A percentile compares a stretch with the other conserved stretches of the same genome.
phyloP scores from a whole-genome alignment of 306 rosid genomes.

The Lotus japonicus region DNA sequence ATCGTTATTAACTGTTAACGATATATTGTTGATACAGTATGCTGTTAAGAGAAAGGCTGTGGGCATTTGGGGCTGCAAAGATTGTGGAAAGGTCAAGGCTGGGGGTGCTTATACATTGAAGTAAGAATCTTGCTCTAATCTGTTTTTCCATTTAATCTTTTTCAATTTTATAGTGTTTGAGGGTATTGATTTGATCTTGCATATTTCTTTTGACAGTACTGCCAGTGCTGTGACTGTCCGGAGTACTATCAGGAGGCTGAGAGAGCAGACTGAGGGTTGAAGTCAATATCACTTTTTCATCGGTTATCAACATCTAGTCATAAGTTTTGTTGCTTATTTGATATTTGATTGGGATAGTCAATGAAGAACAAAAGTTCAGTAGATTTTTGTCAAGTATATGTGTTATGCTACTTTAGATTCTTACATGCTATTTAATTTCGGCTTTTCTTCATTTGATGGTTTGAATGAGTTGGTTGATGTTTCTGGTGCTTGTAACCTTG shows the following conservation, averaged over 20 bases:
- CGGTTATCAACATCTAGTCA: not conserved
- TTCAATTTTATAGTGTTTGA: not conserved
- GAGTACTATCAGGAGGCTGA: slow-evolving; percentile 74
- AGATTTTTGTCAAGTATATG: not conserved
- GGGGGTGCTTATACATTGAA: slow-evolving; percentile 85
- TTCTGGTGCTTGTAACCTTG: not conserved
- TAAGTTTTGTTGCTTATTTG: not conserved
- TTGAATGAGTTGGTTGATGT: not conserved
- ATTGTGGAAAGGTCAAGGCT: slow-evolving; percentile 79
- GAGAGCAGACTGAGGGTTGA: slow-evolving; percentile 76
- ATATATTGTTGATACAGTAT: slow-evolving; percentile 29
- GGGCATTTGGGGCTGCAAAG: slow-evolving; percentile 88
- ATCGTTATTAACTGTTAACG: not conserved
- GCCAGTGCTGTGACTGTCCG: slow-evolving; percentile 71
- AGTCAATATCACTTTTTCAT: not conserved
- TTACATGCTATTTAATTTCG: not conserved
- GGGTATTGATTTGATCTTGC: not conserved
- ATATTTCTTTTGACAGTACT: slow-evolving; percentile 38
- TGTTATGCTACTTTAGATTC: not conserved
- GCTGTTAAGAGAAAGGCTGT: slow-evolving; percentile 81
- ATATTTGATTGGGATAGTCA: not conserved
- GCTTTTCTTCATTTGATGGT: not conserved
- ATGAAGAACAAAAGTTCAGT: not conserved
- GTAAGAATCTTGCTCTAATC: slow-evolving; percentile 19
- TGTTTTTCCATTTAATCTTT: not conserved